Evolutionary conservation across 176 grass and related monocot species (phyloP).

Genomic region (Zea luxurians): DNA sequence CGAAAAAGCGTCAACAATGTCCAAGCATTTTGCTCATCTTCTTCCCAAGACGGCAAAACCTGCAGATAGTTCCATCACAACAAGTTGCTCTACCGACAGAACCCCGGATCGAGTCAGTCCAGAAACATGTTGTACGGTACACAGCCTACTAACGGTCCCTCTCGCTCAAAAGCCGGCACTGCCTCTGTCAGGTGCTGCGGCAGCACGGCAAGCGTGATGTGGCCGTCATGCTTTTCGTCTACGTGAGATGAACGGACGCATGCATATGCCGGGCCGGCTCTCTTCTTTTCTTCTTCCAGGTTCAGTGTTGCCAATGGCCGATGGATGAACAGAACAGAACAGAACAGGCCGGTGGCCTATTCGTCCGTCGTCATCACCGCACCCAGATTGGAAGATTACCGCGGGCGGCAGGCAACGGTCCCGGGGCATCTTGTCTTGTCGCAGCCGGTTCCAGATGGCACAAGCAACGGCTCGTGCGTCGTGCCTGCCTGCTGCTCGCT

Average conservation of each 20-base stretch:
- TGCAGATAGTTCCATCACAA: not conserved
- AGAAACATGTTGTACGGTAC: not conserved
- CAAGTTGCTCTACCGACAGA: not conserved
- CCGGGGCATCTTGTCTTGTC: not conserved
- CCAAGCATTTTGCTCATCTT: constrained; percentile 2
- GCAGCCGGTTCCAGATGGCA: not conserved
- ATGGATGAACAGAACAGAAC: not conserved
- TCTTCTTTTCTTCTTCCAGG: not conserved
- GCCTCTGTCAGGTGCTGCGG: not conserved
- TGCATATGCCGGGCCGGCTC: not conserved
- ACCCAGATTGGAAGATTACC: constrained; percentile 4
- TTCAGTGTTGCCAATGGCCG: not conserved
- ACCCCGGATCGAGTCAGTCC: not conserved
- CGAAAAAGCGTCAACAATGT: no score
- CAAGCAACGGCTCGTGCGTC: not conserved
- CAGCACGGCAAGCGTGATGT: constrained; percentile 10
- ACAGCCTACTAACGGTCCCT: not conserved
- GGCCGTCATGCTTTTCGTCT: not conserved
- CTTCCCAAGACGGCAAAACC: constrained; percentile 1
- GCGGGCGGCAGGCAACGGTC: not conserved
- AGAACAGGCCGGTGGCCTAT: not conserved
- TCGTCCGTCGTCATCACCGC: not conserved
- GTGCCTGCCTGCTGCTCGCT: no score
- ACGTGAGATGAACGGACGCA: not conserved
- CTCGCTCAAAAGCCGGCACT: not conserved